Conservation (phyloP, 805 yeast species). For the Starmerella geochares region DNA sequence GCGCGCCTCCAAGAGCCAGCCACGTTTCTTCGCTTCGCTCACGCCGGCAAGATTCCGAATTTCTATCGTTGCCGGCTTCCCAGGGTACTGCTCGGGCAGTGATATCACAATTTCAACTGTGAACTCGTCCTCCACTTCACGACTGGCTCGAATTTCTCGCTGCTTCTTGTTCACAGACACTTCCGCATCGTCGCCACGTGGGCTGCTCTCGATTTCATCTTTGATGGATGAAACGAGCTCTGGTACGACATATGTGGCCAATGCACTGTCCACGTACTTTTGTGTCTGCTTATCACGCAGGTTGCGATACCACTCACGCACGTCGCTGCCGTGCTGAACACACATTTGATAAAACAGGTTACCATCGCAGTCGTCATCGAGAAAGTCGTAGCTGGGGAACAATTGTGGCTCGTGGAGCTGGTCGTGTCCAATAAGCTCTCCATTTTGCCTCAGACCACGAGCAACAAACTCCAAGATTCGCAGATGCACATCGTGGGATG, state of each 20-base stretch:
- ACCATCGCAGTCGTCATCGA: constrained; percentile 4
- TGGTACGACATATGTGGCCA: constrained; percentile 17
- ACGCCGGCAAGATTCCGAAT: constrained; percentile 84
- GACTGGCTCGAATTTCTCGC: constrained; percentile 23
- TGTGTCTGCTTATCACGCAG: constrained; percentile 19
- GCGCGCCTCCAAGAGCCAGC: constrained; percentile 89
- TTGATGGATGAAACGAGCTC: constrained; percentile 17
- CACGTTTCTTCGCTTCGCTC: constrained; percentile 84
- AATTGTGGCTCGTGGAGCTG: neutral
- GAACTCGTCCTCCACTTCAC: constrained; percentile 25
- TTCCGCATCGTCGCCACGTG: constrained; percentile 4
- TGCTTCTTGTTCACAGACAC: constrained; percentile 17
- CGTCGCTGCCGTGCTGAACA: constrained; percentile 9
- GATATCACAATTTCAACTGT: constrained; percentile 43
- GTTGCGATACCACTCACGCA: constrained; percentile 25
- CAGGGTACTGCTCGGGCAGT: constrained; percentile 67
- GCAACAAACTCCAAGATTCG: constrained; percentile 4
- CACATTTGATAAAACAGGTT: constrained; percentile 15
- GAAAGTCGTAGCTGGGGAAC: neutral
- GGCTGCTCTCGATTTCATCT: constrained; percentile 1
- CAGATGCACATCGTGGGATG: constrained; percentile 1
- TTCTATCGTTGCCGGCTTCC: constrained; percentile 47
- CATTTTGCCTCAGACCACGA: neutral
- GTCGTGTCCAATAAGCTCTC: neutral
- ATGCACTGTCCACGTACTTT: constrained; percentile 15